Conservation (phyloP, 2,329 filamentous ascomycete genomes). For the Cladorrhinum sp. region DNA sequence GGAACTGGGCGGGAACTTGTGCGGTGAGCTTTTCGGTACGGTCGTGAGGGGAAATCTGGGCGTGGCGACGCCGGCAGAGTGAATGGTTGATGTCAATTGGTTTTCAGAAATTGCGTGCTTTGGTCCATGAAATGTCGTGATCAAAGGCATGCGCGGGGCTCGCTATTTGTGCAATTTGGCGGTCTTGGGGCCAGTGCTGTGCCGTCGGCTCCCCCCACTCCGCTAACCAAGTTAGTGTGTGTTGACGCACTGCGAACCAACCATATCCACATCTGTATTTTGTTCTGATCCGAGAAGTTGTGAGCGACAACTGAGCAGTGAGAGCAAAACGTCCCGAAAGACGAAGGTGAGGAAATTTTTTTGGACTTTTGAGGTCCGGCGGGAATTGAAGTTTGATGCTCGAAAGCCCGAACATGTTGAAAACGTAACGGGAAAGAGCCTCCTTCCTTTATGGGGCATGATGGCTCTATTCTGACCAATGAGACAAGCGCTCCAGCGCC, state of each 20-base stretch:
- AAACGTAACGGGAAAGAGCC: neutral
- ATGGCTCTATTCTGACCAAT: neutral
- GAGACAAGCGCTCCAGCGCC: no score
- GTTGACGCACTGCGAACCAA: neutral
- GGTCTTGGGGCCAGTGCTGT: constrained; percentile 5
- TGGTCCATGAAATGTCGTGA: constrained; percentile 23
- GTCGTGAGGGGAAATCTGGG: constrained; percentile 2
- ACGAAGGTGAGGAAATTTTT: neutral
- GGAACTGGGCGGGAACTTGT: constrained; percentile 4
- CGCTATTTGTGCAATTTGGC: constrained; percentile 18
- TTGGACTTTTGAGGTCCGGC: neutral
- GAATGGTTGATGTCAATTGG: constrained; percentile 15
- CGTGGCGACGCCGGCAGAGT: neutral
- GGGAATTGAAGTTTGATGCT: neutral
- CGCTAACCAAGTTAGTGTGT: constrained; percentile 1
- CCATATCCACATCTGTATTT: neutral
- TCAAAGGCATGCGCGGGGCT: constrained; percentile 13
- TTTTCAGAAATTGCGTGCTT: constrained; percentile 22
- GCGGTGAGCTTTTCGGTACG: constrained; percentile 11
- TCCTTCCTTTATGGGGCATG: neutral
- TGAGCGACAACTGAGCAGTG: neutral
- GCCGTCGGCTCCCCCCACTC: constrained; percentile 15
- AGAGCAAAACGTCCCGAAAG: neutral
- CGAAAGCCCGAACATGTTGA: neutral
- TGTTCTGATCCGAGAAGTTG: neutral